phyloP scores from a whole-genome alignment of 2,329 filamentous ascomycete genomes.

The Chaetomiaceae sp. region DNA sequence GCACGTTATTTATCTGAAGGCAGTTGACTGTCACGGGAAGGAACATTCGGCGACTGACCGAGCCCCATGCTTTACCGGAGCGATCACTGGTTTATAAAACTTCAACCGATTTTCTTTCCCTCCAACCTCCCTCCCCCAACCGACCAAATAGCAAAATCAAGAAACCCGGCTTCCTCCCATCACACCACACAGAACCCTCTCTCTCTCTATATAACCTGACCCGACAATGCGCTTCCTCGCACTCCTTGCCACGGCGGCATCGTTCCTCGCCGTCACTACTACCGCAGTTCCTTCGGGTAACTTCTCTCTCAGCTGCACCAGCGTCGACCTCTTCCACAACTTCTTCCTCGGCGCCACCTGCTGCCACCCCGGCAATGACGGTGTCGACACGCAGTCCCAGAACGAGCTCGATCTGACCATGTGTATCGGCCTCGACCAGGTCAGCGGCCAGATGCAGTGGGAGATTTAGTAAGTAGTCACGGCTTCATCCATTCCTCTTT shows the following conservation, averaged over 20 bases:
- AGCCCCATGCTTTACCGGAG: background rate
- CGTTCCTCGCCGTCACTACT: background rate
- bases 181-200: background rate
- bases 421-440: conserved; percentile 22
- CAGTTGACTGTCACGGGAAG: background rate
- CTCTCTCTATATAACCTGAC: background rate
- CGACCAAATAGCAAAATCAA: background rate
- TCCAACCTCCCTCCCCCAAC: background rate
- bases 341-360: conserved; percentile 15
- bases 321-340: conserved; percentile 7
- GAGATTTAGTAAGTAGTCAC: conserved; percentile 19
- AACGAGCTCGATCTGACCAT: conserved; percentile 21
- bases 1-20: background rate
- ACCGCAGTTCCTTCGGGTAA: background rate
- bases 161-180: background rate
- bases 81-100: background rate
- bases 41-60: background rate
- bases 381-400: background rate
- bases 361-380: background rate
- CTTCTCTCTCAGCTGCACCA: conserved; percentile 21
- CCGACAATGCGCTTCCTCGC: conserved; percentile 3
- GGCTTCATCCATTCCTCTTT: too few species aligned
- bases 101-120: background rate
- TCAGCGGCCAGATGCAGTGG: conserved; percentile 12
- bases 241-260: background rate